Percentiles rank a stretch among this genome's conserved stretches.
Conservation (phyloP, 1,284 basidiomycete species). For the Inonotus hispidus region DNA sequence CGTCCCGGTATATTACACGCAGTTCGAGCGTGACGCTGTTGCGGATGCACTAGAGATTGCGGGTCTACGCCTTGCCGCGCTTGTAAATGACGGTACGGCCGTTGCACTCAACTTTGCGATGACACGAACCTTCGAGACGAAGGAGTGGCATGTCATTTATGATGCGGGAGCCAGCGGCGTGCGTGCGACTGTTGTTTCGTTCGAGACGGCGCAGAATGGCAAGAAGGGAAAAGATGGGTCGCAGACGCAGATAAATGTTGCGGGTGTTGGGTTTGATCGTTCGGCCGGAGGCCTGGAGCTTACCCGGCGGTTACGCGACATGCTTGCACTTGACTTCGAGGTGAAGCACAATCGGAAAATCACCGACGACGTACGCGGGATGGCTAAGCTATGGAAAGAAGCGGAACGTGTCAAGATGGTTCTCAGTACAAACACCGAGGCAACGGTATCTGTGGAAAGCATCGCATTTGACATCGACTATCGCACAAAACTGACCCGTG, state of each 20-base stretch:
- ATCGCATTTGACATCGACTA: slow-evolving; percentile 90
- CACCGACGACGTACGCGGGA: slow-evolving; percentile 73
- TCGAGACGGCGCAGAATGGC: slow-evolving; percentile 50
- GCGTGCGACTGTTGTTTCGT: slow-evolving; percentile 81
- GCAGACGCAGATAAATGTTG: slow-evolving; percentile 70
- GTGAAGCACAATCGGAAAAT: slow-evolving; percentile 60
- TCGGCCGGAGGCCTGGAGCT: slow-evolving; percentile 78
- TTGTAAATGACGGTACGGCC: slow-evolving; percentile 92
- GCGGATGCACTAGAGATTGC: slow-evolving; percentile 89
- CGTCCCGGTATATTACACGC: slow-evolving; percentile 83
- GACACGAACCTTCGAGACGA: slow-evolving; percentile 77
- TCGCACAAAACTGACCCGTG: slow-evolving; percentile 69
- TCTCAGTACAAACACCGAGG: slow-evolving; percentile 88
- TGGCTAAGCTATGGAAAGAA: slow-evolving; percentile 94
- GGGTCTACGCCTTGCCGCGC: slow-evolving; percentile 76
- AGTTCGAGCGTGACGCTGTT: slow-evolving; percentile 84
- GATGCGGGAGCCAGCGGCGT: slow-evolving; percentile 90
- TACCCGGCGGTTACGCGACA: slow-evolving; percentile 78
- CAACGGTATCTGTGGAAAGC: slow-evolving; percentile 76
- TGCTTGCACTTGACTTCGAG: slow-evolving; percentile 76
- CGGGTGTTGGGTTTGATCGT: slow-evolving; percentile 78
- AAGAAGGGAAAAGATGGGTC: slow-evolving; percentile 59
- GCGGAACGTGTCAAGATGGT: slow-evolving; percentile 89
- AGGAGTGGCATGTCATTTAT: slow-evolving; percentile 89
- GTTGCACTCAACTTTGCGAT: slow-evolving; percentile 96